These are phyloP conservation scores for Saccharomycopsis guyanensis DNA, from an alignment of 805 yeast species.

Conservation along the genomic window DNA sequence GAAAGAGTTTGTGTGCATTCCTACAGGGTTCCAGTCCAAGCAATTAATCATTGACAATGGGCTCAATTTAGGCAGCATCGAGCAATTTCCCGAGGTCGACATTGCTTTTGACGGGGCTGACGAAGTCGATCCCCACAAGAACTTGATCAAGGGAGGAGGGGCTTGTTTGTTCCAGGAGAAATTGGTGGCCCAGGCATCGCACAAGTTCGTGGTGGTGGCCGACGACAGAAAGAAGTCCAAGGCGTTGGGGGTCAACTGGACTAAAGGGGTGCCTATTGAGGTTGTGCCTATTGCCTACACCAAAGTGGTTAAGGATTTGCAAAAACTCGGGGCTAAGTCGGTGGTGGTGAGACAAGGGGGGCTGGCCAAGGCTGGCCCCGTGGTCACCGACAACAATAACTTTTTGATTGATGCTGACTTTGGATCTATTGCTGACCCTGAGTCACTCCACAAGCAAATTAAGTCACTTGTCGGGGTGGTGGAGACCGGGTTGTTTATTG, in stretches of 20 bases:
- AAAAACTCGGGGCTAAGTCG: constrained; percentile 46
- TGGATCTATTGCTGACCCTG: constrained; percentile 53
- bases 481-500: constrained; percentile 93
- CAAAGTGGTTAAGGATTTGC: constrained; percentile 60
- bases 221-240: constrained; percentile 79
- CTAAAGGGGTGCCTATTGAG: constrained; percentile 90
- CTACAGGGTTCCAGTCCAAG: constrained; percentile 95
- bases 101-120: constrained; percentile 98
- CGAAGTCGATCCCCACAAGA: constrained; percentile 68
- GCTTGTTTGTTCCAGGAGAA: constrained; percentile 97
- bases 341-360: constrained; percentile 78
- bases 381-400: constrained; percentile 92
- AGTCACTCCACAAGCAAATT: constrained; percentile 52
- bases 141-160: constrained; percentile 97
- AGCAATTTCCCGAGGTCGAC: constrained; percentile 75
- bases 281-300: constrained; percentile 85
- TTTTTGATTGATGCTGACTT: constrained; percentile 90
- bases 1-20: constrained; percentile 63
- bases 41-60: constrained; percentile 80
- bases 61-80: constrained; percentile 68
- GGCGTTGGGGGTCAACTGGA: constrained; percentile 73
- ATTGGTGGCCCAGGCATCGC: constrained; percentile 76
- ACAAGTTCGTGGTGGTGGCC: constrained; percentile 78
- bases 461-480: constrained; percentile 86
- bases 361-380: constrained; percentile 92